These are phyloP conservation scores for Phytophthora colocasiae DNA, from an alignment of 352 stramenopile genomes.

Conservation along the genomic window DNA sequence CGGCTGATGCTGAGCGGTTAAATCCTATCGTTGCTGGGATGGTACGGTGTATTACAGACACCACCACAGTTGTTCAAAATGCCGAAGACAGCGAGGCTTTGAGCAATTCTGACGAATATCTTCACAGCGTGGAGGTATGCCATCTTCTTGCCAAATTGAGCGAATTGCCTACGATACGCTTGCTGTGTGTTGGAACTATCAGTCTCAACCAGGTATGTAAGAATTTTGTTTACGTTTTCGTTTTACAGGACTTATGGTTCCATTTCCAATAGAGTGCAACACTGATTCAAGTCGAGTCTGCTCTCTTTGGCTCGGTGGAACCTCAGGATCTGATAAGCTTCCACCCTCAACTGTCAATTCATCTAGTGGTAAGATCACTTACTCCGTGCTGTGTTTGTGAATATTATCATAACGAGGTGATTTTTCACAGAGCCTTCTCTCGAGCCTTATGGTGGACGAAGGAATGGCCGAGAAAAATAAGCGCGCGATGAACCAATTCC, in stretches of 20 bases:
- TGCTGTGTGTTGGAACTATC: conserved; percentile 60
- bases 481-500: conserved; percentile 71
- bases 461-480: conserved; percentile 71
- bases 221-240: background rate
- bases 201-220: conserved; percentile 75
- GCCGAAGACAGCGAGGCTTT: conserved; percentile 52
- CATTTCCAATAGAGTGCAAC: conserved; percentile 53
- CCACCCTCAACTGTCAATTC: conserved; percentile 73
- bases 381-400: background rate
- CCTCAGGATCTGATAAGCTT: conserved; percentile 58
- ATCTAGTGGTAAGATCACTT: conserved; percentile 59
- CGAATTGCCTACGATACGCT: conserved; percentile 51
- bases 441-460: conserved; percentile 54
- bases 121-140: conserved; percentile 66
- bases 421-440: conserved; percentile 60
- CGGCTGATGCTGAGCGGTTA: conserved; percentile 44
- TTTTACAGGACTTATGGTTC: no score
- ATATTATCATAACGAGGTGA: conserved; percentile 4
- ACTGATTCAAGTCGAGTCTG: conserved; percentile 73
- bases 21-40: conserved; percentile 60
- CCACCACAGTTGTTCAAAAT: conserved; percentile 47
- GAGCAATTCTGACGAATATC: conserved; percentile 66
- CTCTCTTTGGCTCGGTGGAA: conserved; percentile 58
- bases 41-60: conserved; percentile 66
- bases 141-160: conserved; percentile 71